phyloP scores from a whole-genome alignment of 331 rosid genomes.

The Phaseolus coccineus region DNA sequence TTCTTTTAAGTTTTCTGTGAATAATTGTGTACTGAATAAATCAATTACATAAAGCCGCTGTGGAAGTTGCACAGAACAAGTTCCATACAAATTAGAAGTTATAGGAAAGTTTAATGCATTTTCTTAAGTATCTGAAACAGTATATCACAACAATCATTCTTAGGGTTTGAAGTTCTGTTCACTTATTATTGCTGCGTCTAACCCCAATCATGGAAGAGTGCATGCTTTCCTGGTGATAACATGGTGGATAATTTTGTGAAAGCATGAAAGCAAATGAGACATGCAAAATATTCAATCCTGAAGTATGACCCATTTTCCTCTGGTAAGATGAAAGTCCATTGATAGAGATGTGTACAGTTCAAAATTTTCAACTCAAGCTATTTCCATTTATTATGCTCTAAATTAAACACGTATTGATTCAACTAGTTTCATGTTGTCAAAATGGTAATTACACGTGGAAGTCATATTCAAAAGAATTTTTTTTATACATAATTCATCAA shows the following conservation, averaged over 20 bases:
- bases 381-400: no score
- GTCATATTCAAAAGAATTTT: no score
- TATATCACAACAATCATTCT: no score
- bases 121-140: no score
- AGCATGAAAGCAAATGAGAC: background rate
- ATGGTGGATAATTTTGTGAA: slow-evolving; percentile 8
- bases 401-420: no score
- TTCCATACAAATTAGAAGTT: no score
- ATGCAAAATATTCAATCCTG: background rate
- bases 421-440: no score
- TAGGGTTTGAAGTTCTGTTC: background rate
- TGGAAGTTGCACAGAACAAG: background rate
- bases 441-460: no score
- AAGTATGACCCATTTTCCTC: background rate
- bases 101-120: no score
- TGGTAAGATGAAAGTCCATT: background rate
- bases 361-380: no score
- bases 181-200: background rate
- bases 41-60: slow-evolving; percentile 17
- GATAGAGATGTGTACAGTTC: background rate
- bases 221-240: slow-evolving; percentile 19
- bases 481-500: no score
- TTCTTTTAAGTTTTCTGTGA: background rate
- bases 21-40: background rate
- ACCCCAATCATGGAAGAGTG: slow-evolving; percentile 19